These are phyloP conservation scores for Phytophthora crassamura DNA, from an alignment of 352 stramenopile species.

Conservation along the genomic window DNA sequence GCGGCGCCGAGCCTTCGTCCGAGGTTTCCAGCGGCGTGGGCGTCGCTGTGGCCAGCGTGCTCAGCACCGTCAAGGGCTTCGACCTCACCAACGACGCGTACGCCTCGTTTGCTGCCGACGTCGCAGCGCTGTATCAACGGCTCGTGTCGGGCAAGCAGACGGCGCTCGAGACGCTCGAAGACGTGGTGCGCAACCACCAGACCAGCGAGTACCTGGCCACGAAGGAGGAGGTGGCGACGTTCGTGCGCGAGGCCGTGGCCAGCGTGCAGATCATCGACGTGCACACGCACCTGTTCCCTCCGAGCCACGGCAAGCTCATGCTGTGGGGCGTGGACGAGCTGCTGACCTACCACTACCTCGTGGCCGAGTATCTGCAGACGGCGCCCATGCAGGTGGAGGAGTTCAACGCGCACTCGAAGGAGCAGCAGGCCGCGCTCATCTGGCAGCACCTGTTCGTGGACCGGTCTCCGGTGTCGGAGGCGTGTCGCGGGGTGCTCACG, in stretches of 20 bases:
- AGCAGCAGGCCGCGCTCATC: conserved; percentile 86
- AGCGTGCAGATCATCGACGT: conserved; percentile 58
- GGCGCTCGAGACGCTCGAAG: conserved; percentile 42
- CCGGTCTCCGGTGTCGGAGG: conserved; percentile 90
- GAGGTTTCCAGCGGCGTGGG: conserved; percentile 45
- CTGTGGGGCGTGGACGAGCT: conserved; percentile 95
- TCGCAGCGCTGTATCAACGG: conserved; percentile 57
- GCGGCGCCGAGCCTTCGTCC: conserved; percentile 33
- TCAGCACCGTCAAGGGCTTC: conserved; percentile 51
- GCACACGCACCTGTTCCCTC: conserved; percentile 95
- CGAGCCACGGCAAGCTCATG: conserved; percentile 90
- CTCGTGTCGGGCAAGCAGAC: conserved; percentile 45
- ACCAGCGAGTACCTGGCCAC: conserved; percentile 51
- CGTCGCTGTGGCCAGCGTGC: conserved; percentile 45
- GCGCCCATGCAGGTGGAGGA: conserved; percentile 71
- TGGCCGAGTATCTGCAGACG: conserved; percentile 94
- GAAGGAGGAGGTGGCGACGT: conserved; percentile 34
- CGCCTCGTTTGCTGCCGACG: conserved; percentile 52
- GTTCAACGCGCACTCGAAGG: conserved; percentile 86
- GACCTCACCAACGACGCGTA: conserved; percentile 46
- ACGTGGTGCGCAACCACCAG: conserved; percentile 47
- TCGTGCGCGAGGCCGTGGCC: conserved; percentile 48
- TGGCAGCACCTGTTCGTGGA: conserved; percentile 93
- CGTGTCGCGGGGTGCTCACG: conserved; percentile 91
- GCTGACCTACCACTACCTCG: conserved; percentile 96